These are phyloP conservation scores for Lithocarpus polystachyus DNA, from an alignment of 306 rosid genomes.

Conservation along the genomic window DNA sequence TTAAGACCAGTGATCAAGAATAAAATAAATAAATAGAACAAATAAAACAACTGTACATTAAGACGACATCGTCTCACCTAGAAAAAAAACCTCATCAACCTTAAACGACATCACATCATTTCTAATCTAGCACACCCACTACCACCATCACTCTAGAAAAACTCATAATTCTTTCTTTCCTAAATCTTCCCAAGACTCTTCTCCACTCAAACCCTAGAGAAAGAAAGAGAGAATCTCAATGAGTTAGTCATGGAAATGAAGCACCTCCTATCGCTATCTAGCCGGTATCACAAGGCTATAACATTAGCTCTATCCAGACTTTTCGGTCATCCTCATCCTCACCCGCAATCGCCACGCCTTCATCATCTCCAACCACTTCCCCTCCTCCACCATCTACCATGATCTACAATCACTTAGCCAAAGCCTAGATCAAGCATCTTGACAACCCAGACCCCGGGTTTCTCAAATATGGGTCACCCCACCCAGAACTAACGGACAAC, in stretches of 20 bases:
- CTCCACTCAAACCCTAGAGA: conserved; percentile 48
- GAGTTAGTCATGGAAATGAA: conserved; percentile 55
- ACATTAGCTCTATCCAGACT: conserved; percentile 13
- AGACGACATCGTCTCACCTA: too few relatives aligned
- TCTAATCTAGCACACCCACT: too few relatives aligned
- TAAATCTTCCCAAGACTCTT: background rate
- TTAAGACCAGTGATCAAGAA: too few relatives aligned
- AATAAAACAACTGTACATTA: too few relatives aligned
- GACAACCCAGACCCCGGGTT: conserved; percentile 83
- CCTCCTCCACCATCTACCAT: conserved; percentile 72
- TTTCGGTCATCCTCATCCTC: conserved; percentile 44
- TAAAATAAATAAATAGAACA: too few relatives aligned
- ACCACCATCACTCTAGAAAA: too few relatives aligned
- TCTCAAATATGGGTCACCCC: conserved; percentile 82
- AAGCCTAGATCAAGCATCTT: conserved; percentile 61
- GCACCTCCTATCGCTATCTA: conserved; percentile 63
- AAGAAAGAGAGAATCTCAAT: conserved; percentile 2
- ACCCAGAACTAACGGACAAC: conserved; percentile 56
- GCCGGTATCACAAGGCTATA: conserved; percentile 42
- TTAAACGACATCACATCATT: too few relatives aligned
- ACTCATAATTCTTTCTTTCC: too few relatives aligned
- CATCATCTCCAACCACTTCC: conserved; percentile 1
- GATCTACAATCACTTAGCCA: conserved; percentile 84
- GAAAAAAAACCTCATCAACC: too few relatives aligned
- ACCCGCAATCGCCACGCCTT: conserved; percentile 35